phyloP scores from a whole-genome alignment of 2,329 filamentous ascomycete species.

The Fusarium staphyleae region DNA sequence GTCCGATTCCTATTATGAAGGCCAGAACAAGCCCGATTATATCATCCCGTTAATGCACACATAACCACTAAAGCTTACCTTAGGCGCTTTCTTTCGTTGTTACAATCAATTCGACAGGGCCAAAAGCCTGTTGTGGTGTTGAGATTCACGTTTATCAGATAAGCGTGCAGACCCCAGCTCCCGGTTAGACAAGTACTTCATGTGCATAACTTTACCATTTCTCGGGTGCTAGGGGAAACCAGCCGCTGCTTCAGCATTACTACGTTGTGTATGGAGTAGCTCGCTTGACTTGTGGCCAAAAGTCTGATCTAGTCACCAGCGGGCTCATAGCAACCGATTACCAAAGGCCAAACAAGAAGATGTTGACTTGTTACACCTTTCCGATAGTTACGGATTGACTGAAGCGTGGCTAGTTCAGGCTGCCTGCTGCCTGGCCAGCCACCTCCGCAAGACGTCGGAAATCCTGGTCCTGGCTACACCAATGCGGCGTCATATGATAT shows the following conservation, averaged over 20 bases:
- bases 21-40: neutral
- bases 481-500: slow-evolving; percentile 1
- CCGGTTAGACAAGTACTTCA: neutral
- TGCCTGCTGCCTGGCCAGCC: neutral
- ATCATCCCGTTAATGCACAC: neutral
- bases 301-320: neutral
- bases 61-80: neutral
- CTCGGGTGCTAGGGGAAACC: neutral
- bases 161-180: neutral
- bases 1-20: neutral
- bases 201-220: neutral
- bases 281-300: too few species aligned
- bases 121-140: slow-evolving; percentile 1
- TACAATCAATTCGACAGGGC: neutral
- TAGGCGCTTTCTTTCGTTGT: neutral
- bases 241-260: neutral
- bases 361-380: neutral
- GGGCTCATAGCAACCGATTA: neutral
- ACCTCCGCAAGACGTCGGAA: neutral
- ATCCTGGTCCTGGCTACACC: slow-evolving; percentile 7
- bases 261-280: too few species aligned
- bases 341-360: neutral
- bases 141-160: neutral
- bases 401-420: slow-evolving; percentile 5
- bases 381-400: neutral